phyloP scores from a whole-genome alignment of 2,329 filamentous ascomycete species.

The Cytospora chrysosperma region DNA sequence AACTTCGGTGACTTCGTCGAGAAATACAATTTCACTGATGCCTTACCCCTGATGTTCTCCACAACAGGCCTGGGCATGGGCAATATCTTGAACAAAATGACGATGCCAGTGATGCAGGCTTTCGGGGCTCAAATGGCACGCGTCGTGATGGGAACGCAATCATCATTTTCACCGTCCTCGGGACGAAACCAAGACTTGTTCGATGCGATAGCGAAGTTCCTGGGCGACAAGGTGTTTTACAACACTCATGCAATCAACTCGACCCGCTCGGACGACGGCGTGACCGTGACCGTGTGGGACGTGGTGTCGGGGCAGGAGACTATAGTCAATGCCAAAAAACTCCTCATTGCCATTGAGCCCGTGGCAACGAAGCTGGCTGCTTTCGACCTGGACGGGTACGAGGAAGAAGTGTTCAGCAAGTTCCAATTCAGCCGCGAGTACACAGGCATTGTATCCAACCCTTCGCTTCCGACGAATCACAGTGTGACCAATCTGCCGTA shows the following conservation, averaged over 20 bases:
- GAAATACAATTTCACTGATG: slow-evolving; percentile 46
- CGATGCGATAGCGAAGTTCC: slow-evolving; percentile 35
- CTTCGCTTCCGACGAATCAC: slow-evolving; percentile 31
- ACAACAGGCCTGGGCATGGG: slow-evolving; percentile 44
- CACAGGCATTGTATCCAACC: slow-evolving; percentile 33
- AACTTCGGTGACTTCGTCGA: slow-evolving; percentile 47
- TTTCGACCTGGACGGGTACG: slow-evolving; percentile 35
- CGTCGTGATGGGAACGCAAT: neutral
- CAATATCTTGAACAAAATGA: slow-evolving; percentile 42
- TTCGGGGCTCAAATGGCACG: slow-evolving; percentile 38
- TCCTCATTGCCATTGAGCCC: slow-evolving; percentile 39
- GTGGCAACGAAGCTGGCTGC: slow-evolving; percentile 32
- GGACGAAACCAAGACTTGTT: slow-evolving; percentile 42
- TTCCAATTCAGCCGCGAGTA: slow-evolving; percentile 36
- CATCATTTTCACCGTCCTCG: slow-evolving; percentile 31
- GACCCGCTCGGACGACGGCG: slow-evolving; percentile 32
- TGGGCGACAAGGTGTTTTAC: slow-evolving; percentile 39
- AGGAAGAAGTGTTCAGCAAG: slow-evolving; percentile 34
- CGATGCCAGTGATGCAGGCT: slow-evolving; percentile 46
- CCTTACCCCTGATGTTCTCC: slow-evolving; percentile 41
- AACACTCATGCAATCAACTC: slow-evolving; percentile 35
- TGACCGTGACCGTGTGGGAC: slow-evolving; percentile 33
- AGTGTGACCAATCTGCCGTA: slow-evolving; percentile 33
- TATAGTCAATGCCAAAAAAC: slow-evolving; percentile 34
- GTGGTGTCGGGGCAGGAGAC: slow-evolving; percentile 26